Conservation (phyloP, 2,329 filamentous ascomycete species). For the Sporothrix pseudoabietina region DNA sequence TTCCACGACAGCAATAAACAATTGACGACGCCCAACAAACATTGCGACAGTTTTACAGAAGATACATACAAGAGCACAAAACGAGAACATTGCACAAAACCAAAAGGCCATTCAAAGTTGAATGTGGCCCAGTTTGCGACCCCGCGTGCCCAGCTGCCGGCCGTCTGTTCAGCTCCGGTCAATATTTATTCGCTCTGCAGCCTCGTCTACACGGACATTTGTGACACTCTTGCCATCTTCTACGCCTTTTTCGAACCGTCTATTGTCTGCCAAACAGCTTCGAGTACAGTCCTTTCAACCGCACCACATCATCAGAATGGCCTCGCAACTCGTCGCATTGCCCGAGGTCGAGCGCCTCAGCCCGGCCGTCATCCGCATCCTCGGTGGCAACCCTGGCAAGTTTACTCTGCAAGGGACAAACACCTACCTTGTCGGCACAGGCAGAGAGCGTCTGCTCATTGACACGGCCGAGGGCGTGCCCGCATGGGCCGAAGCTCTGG, state of each 20-base stretch:
- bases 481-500: conserved; percentile 70
- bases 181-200: not conserved
- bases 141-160: conserved; percentile 8
- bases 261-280: not conserved
- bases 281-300: not conserved
- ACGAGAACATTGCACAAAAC: not conserved
- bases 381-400: conserved; percentile 90
- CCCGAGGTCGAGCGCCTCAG: conserved; percentile 77
- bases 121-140: conserved; percentile 16
- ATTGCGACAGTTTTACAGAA: not conserved
- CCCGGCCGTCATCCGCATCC: conserved; percentile 75
- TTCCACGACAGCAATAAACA: conserved; percentile 8
- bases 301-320: conserved; percentile 51
- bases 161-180: conserved; percentile 26
- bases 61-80: not conserved
- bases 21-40: not conserved
- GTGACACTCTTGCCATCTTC: not conserved
- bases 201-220: not conserved
- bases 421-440: conserved; percentile 87
- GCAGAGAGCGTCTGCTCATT: conserved; percentile 72
- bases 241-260: not conserved
- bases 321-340: conserved; percentile 63
- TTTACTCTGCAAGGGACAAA: conserved; percentile 80
- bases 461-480: conserved; percentile 85
- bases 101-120: conserved; percentile 7